phyloP scores from a whole-genome alignment of 108 stramenopile species.

The Nitzschia inconspicua region DNA sequence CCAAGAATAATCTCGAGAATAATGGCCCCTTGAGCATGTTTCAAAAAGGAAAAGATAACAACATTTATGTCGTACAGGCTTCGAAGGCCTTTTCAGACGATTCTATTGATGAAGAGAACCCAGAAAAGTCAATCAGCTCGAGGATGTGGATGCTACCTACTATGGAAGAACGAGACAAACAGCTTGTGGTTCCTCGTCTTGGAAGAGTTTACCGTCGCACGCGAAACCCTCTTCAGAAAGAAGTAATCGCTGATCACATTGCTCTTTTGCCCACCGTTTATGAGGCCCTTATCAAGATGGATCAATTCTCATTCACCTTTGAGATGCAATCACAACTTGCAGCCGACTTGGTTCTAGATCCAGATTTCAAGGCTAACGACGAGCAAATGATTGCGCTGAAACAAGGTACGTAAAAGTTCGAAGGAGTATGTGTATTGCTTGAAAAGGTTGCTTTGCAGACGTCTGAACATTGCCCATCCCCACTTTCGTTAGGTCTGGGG shows the following conservation, averaged over 20 bases:
- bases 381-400: conserved; percentile 76
- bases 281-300: conserved; percentile 81
- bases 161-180: conserved; percentile 81
- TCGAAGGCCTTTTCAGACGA: conserved; percentile 58
- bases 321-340: conserved; percentile 89
- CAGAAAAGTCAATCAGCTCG: conserved; percentile 67
- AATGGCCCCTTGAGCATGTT: conserved; percentile 42
- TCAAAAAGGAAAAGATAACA: conserved; percentile 42
- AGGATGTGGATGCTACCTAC: conserved; percentile 82
- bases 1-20: conserved; percentile 40
- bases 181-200: conserved; percentile 73
- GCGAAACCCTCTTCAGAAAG: conserved; percentile 23
- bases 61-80: conserved; percentile 80
- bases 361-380: conserved; percentile 73
- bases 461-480: background rate
- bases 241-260: conserved; percentile 50
- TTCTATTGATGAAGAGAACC: conserved; percentile 55
- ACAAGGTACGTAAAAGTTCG: conserved; percentile 76
- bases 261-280: conserved; percentile 75
- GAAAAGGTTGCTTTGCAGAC: background rate
- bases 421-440: no score
- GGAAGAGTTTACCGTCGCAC: conserved; percentile 43
- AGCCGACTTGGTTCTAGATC: conserved; percentile 70
- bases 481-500: conserved; percentile 63
- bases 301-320: conserved; percentile 86